Evolutionary conservation across 2,329 filamentous ascomycete genomes (phyloP).

Genomic region (Gnomoniopsis sp.): DNA sequence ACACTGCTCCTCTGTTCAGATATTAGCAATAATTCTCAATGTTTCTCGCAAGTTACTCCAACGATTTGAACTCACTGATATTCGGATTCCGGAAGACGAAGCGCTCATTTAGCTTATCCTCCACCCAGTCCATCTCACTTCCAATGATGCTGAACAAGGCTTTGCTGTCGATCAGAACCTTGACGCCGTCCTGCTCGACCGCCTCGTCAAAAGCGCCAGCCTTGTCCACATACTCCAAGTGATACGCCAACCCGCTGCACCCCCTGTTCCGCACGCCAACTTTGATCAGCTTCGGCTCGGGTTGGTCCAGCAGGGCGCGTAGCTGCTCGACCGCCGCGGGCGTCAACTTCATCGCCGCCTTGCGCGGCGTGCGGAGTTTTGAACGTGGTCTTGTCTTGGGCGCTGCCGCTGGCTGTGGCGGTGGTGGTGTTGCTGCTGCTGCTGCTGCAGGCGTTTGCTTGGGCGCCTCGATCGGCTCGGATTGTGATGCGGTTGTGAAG

Average conservation of each 20-base stretch:
- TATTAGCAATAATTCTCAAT: conserved; percentile 25
- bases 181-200: conserved; percentile 94
- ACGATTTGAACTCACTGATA: conserved; percentile 70
- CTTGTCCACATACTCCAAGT: conserved; percentile 93
- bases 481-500: conserved; percentile 26
- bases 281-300: conserved; percentile 87
- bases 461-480: background rate
- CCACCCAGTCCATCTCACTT: conserved; percentile 98
- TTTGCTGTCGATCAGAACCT: conserved; percentile 94
- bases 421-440: background rate
- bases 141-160: conserved; percentile 97
- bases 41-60: background rate
- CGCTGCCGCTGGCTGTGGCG: conserved; percentile 34
- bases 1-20: conserved; percentile 79
- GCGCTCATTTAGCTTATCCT: conserved; percentile 87
- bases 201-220: conserved; percentile 83
- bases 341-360: conserved; percentile 87
- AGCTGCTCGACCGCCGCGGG: conserved; percentile 77
- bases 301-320: conserved; percentile 72
- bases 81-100: conserved; percentile 98
- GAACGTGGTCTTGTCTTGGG: conserved; percentile 46
- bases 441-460: background rate
- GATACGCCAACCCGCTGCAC: conserved; percentile 89
- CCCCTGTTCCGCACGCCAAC: conserved; percentile 92
- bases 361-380: conserved; percentile 70